Base-by-base conservation (phyloP, 2,329 filamentous ascomycete species). In the Cyclaneusma minus region DNA sequence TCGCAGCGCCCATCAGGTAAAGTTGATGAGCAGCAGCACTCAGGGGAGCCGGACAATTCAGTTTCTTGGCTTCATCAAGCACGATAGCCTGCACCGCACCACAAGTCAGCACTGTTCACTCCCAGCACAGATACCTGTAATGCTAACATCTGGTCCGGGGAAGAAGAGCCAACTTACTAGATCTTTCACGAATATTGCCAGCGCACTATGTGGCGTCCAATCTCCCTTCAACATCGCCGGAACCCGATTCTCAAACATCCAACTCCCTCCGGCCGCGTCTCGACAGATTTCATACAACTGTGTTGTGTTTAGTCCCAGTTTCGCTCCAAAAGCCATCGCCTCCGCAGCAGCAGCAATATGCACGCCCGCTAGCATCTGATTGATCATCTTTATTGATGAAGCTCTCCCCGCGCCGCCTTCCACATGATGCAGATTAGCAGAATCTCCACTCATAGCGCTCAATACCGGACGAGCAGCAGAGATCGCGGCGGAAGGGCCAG, bases 361-460 rank as follows among this genome's bases (percentile, higher is more conserved):
- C 4, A 68, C 61, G 2, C 62, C 66, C 1, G 64, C 62, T 21
- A 72, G 57, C 4, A 69, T 55, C 36, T 70, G 62, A 39, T 69
- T 62, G 25, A 70, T 58, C 24, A 69, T 57, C 37, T 69, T 69
- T 57, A 70, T 61, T 49, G 70, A 59, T 45, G 64, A 57, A 13
- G 62, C 55, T 1, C 62, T 64, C 3, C 68, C 68, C 25, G 72
- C 48, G 3, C 64, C 62, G 2, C 64, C 64, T 9, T 52, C 44
- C 6, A 68, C 58, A 11, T 56, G 50, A 39, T 62, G 65, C 7
- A 82, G 54, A 25, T 51, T 53, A 28, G 29, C 41, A 0, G 37
- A 25, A 4, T 26, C 30, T 11, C 48, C 46, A 4, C 49, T 42
- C 43, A 55, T 45, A 16, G 48, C 45, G 4, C 41, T 29, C 4